Conservation (phyloP, 2,329 filamentous ascomycete genomes). For the Daldinia sp. region DNA sequence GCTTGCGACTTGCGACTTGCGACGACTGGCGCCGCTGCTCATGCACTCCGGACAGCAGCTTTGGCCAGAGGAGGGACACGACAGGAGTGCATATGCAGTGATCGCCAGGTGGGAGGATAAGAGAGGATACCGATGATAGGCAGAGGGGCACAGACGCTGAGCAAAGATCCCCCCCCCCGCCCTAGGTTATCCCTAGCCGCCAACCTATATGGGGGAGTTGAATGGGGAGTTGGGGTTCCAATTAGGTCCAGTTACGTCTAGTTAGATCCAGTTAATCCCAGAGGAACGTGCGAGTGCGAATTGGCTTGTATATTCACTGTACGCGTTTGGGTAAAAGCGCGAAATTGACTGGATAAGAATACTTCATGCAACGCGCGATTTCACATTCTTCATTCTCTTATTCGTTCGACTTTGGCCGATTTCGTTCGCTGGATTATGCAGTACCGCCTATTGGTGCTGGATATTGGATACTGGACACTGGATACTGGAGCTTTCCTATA, state of each 20-base stretch:
- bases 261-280: constrained; percentile 35
- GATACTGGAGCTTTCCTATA: constrained; percentile 12
- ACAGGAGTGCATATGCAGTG: constrained; percentile 51
- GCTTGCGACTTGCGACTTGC: constrained; percentile 29
- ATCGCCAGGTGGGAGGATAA: constrained; percentile 44
- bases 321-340: constrained; percentile 45
- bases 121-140: constrained; percentile 32
- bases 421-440: constrained; percentile 29
- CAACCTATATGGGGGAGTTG: constrained; percentile 12
- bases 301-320: constrained; percentile 33
- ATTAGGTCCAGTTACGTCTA: too few relatives aligned
- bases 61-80: constrained; percentile 48
- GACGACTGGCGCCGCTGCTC: constrained; percentile 30
- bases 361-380: constrained; percentile 36
- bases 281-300: constrained; percentile 31
- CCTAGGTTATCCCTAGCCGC: too few relatives aligned
- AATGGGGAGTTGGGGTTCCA: constrained; percentile 6
- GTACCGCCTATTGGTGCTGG: too few relatives aligned
- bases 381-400: constrained; percentile 27
- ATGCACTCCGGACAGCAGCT: constrained; percentile 45
- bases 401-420: constrained; percentile 15
- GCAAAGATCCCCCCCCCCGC: constrained; percentile 11
- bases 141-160: constrained; percentile 23
- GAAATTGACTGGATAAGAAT: constrained; percentile 41
- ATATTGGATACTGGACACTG: too few relatives aligned